Evolutionary conservation across 257 asterid genomes (phyloP), one percentile per base, ranked within the genome.

Genomic region (Sherardia arvensis): DNA sequence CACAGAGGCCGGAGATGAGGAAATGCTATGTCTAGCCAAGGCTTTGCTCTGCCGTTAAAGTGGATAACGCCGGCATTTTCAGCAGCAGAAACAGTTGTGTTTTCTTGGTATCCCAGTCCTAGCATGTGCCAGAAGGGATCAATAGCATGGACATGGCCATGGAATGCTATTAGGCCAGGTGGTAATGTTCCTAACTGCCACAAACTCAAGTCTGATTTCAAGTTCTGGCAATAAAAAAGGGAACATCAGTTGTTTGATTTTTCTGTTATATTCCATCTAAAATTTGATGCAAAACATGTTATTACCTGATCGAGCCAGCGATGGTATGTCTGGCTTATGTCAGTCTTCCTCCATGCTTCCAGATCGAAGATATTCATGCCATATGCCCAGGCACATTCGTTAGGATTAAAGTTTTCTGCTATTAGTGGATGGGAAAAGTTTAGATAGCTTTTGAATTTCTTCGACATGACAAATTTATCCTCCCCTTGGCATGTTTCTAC

Each of bases 361-460:
- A 92, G 85, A 75, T 92, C 95, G 15, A 92, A 92, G 65, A 92
- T 75, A 70, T 93, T 90, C 99, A 93, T 87, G 66, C 99, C 99
- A 67, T 93, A 93, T 14, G 99, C 99, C 99, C 99, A 93, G 33
- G 99, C 99, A 64, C 99, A 93, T 79, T 93, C 95, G 64, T 77
- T 65, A 48, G 97, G 96, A 71, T 85, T 59, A 10, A 90, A 90
- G 65, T 48, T 80, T 51, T 78, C 79, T 9, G 85, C 85, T 70
- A 93, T 85, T 66, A 93, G 71, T 20, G 97, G 96, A 74, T 93
- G 99, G 21, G 99, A 93, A 59, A 93, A 93, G 79, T 93, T 93
- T 61, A 93, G 71, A 58, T 93, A 93, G 80, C 90, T 93, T 66
- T 83, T 93, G 64, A 93, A 69, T 77, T 73, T 80, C 77, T 93